These are phyloP conservation scores for Fomitopsis palustris DNA, from an alignment of 1,284 basidiomycete genomes.

Conservation along the genomic window DNA sequence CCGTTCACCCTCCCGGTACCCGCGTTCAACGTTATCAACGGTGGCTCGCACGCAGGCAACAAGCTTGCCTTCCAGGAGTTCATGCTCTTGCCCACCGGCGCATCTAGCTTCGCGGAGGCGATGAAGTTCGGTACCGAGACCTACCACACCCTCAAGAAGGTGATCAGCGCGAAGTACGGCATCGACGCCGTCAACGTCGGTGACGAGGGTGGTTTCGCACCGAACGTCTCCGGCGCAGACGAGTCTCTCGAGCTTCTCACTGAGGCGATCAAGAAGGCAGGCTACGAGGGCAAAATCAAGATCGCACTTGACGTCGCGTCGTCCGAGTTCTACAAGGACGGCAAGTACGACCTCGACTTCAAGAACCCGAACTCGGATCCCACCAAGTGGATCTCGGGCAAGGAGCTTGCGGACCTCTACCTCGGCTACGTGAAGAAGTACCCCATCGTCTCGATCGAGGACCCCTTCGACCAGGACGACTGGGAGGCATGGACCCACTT, in stretches of 20 bases:
- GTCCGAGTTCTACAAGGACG: constrained; percentile 99
- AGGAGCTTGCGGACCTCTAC: constrained; percentile 94
- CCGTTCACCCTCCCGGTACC: constrained; percentile 92
- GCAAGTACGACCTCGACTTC: constrained; percentile 99
- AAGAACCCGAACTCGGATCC: constrained; percentile 99
- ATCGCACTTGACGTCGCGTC: constrained; percentile 99
- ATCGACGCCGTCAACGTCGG: constrained; percentile 99
- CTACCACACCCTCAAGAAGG: constrained; percentile 99
- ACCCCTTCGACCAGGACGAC: constrained; percentile 99
- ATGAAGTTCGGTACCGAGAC: constrained; percentile 99
- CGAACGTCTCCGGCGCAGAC: constrained; percentile 95
- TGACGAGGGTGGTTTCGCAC: constrained; percentile 99
- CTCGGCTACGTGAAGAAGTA: constrained; percentile 85
- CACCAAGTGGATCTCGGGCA: constrained; percentile 92
- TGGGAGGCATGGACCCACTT: constrained; percentile 98
- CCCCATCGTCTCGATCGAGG: constrained; percentile 97
- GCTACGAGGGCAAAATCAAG: constrained; percentile 98
- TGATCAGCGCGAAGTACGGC: constrained; percentile 99
- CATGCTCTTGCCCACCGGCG: constrained; percentile 98
- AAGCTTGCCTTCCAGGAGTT: constrained; percentile 99
- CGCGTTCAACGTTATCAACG: constrained; percentile 99
- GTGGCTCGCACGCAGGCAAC: constrained; percentile 99
- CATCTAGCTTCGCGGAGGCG: constrained; percentile 89
- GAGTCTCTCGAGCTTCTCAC: constrained; percentile 96
- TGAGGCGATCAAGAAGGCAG: constrained; percentile 96